Evolutionary conservation across 2,329 filamentous ascomycete species (phyloP), one percentile per base, ranked within the genome.

Genomic region (Ophiostoma piceae): DNA sequence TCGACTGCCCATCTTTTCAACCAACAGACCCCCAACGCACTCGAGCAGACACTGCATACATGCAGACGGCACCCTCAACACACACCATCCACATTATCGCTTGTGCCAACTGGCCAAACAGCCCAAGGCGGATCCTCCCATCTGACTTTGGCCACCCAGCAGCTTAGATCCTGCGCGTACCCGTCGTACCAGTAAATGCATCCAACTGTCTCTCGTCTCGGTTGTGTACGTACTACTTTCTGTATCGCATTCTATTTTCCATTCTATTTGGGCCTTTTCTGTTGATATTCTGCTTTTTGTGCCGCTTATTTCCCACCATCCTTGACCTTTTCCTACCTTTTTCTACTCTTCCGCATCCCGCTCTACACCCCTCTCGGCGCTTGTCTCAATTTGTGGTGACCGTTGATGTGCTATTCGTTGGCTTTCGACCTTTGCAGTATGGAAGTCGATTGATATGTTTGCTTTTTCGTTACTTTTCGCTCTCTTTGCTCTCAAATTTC

Each of bases 111-210:
- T 29, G 60, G 54, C 39, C 32, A 39, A 64, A 64, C 32, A 37
- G 62, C 32, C 37, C 54, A 43, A 12, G 51, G 67, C 67, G 70
- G 70, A 54, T 65, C 70, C 62, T 69, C 65, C 67, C 70, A 71
- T 71, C 67, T 54, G 51, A 12, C 32, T 65, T 67, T 67, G 67
- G 67, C 67, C 70, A 69, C 64, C 67, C 41, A 71, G 32, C 70
- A 67, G 70, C 39, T 60, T 51, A 67, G 70, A 71, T 71, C 67
- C 70, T 71, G 70, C 70, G 64, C 67, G 67, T 68, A 67, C 51
- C 70, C 70, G 69, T 71, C 47, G 62, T 68, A 62, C 62, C 62
- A 68, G 47, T 70, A 66, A 14, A 39, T 16, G 32, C 37, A 69
- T 3, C 35, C 35, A 47, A 12, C 16, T 43, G n/a, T 22, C 35